phyloP scores from a whole-genome alignment of 1,284 basidiomycete species.

The Irpex rosettiformis region DNA sequence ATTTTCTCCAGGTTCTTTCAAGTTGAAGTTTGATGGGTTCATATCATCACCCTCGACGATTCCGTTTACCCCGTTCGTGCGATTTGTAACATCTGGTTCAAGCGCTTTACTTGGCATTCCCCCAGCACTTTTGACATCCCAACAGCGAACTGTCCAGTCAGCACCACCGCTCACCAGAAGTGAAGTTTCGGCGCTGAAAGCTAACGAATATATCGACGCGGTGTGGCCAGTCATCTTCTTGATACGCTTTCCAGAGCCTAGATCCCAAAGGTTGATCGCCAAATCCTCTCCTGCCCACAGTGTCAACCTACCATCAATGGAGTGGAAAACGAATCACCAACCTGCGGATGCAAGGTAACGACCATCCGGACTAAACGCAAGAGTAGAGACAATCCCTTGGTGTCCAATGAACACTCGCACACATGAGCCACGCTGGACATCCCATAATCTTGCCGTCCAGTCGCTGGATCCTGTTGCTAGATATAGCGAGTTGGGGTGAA shows the following conservation, averaged over 20 bases:
- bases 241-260: conserved; percentile 88
- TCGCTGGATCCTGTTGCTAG: conserved; percentile 97
- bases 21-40: conserved; percentile 8
- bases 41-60: conserved; percentile 34
- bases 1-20: conserved; percentile 41
- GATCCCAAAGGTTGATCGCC: conserved; percentile 94
- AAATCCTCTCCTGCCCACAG: conserved; percentile 75
- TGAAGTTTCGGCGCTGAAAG: conserved; percentile 90
- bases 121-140: conserved; percentile 89
- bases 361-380: conserved; percentile 93
- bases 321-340: conserved; percentile 31
- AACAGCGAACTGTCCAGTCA: conserved; percentile 94
- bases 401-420: conserved; percentile 96
- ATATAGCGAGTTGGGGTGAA: conserved; percentile 98
- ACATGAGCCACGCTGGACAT: conserved; percentile 94
- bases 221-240: conserved; percentile 98
- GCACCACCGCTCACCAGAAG: conserved; percentile 87
- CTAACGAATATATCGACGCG: conserved; percentile 83
- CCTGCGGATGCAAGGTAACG: conserved; percentile 90
- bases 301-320: conserved; percentile 7
- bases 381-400: conserved; percentile 83
- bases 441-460: conserved; percentile 95
- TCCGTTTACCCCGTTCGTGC: conserved; percentile 16
- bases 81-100: conserved; percentile 43
- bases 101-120: conserved; percentile 50